These are phyloP conservation scores for Phycomyces blakesleeanus DNA, from an alignment of 192 early-diverging fungal species.

Conservation along the genomic window DNA sequence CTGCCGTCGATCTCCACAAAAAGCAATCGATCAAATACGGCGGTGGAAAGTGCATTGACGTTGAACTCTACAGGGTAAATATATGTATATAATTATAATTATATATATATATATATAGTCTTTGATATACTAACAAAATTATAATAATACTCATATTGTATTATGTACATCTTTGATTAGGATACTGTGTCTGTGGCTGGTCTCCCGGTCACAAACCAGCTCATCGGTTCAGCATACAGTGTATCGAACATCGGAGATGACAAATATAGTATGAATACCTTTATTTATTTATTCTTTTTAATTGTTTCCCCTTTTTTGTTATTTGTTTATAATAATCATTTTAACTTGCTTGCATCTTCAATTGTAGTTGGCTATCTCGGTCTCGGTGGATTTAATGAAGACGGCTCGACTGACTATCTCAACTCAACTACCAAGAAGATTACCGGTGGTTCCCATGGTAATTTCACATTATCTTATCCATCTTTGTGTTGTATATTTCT, in stretches of 20 bases:
- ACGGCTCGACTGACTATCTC: slow-evolving; percentile 17
- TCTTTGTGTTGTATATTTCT: too few relatives aligned
- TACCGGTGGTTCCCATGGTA: slow-evolving; percentile 4
- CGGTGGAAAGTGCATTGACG: slow-evolving; percentile 26
- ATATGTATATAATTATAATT: background rate
- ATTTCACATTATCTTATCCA: background rate
- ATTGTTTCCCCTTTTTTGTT: background rate
- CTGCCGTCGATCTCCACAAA: slow-evolving; percentile 18
- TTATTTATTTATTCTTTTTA: slow-evolving; percentile 1
- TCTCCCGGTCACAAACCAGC: slow-evolving; percentile 13
- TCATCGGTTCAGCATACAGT: slow-evolving; percentile 23
- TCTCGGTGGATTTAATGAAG: slow-evolving; percentile 20
- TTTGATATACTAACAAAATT: too few relatives aligned
- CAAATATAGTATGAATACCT: slow-evolving; percentile 3
- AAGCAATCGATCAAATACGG: slow-evolving; percentile 21
- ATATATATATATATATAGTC: too few relatives aligned
- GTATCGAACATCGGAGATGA: slow-evolving; percentile 14
- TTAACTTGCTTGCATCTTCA: background rate
- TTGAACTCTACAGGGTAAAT: slow-evolving; percentile 22
- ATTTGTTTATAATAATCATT: background rate
- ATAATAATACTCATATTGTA: too few relatives aligned
- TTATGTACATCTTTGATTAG: slow-evolving; percentile 8
- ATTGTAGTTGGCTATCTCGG: slow-evolving; percentile 27
- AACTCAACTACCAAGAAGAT: slow-evolving; percentile 15
- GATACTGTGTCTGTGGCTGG: slow-evolving; percentile 29